Base-by-base conservation (phyloP, 768 basidiomycete species). In the Pleurotus giganteus region DNA sequence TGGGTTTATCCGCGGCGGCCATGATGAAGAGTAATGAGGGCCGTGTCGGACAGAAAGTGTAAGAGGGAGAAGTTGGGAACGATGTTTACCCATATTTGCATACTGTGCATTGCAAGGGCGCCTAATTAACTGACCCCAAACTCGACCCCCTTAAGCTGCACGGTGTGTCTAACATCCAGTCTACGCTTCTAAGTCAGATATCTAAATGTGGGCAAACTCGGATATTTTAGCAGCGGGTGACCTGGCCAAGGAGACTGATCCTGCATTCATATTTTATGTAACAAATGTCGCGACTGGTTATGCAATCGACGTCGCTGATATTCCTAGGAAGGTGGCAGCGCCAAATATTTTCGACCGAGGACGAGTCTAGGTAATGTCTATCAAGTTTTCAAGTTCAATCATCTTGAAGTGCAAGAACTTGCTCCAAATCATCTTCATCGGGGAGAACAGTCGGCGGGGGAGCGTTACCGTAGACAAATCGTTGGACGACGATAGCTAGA, bases 371-470 rank as follows among this genome's bases (percentile, higher is more conserved):
- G 31, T 32, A 13, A 32, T 13, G 7, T 32, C 7, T 6, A 13
- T 32, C 31, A 6, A 7, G 9, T 15, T 41, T 11, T 2, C 39
- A 17, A 7, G 19, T 65, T 64, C 78, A 81, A 58, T 84, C 82
- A 58, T 85, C 86, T 15, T 74, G 79, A 51, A 91, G 71, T 15
- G 84, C 83, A 52, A 92, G 68, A 0, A 88, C 88, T 60, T 89
- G 82, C 67, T 91, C 91, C 31, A 91, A 65, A 52, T 88, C 86
- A 50, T 90, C 89, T 17, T 85, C 86, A 47, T 80, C 81, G 47
- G 80, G 76, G 29, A 71, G 57, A 27, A 83, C 65, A 11, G 78
- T 69, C 4, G 73, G 65, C n/a, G 89, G 88, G n/a, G 83, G 80
- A 4, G 75, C 71, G 56, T 77, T 84, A 1, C 91, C 91, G 61